phyloP scores from a whole-genome alignment of 2,329 filamentous ascomycete species.

The Akanthomyces dipterigenus region DNA sequence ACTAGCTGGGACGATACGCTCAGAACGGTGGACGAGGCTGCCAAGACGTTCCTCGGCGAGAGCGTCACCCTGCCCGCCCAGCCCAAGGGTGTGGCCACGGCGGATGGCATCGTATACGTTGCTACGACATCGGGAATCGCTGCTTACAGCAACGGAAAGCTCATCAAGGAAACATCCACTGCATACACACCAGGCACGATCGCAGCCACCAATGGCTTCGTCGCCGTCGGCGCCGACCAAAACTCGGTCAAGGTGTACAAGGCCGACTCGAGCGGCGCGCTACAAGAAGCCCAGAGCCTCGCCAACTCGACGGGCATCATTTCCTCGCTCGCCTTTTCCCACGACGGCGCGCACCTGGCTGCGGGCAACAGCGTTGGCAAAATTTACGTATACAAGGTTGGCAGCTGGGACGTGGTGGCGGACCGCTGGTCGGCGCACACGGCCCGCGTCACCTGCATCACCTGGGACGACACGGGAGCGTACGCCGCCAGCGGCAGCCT shows the following conservation, averaged over 20 bases:
- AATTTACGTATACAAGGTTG: constrained; percentile 68
- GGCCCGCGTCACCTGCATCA: constrained; percentile 48
- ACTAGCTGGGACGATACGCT: constrained; percentile 93
- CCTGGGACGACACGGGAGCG: constrained; percentile 73
- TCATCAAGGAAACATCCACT: constrained; percentile 52
- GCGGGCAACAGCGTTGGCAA: constrained; percentile 80
- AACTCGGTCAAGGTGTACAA: constrained; percentile 70
- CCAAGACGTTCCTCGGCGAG: constrained; percentile 67
- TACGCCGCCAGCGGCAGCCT: constrained; percentile 79
- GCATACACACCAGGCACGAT: constrained; percentile 63
- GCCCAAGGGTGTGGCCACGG: constrained; percentile 65
- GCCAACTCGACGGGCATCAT: constrained; percentile 64
- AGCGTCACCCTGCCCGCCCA: constrained; percentile 66
- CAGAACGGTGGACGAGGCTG: constrained; percentile 66
- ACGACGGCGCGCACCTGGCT: constrained; percentile 68
- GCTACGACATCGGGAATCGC: constrained; percentile 46
- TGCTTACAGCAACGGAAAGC: constrained; percentile 53
- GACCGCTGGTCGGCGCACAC: constrained; percentile 63
- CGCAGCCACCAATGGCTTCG: constrained; percentile 57
- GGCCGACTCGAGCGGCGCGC: constrained; percentile 45
- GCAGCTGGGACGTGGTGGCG: constrained; percentile 62
- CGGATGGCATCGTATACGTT: constrained; percentile 47
- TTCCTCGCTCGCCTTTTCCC: constrained; percentile 77
- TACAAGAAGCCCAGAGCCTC: constrained; percentile 50
- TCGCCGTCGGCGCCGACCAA: constrained; percentile 71